Conservation (phyloP, 768 basidiomycete genomes). For the Lyophyllum decastes region DNA sequence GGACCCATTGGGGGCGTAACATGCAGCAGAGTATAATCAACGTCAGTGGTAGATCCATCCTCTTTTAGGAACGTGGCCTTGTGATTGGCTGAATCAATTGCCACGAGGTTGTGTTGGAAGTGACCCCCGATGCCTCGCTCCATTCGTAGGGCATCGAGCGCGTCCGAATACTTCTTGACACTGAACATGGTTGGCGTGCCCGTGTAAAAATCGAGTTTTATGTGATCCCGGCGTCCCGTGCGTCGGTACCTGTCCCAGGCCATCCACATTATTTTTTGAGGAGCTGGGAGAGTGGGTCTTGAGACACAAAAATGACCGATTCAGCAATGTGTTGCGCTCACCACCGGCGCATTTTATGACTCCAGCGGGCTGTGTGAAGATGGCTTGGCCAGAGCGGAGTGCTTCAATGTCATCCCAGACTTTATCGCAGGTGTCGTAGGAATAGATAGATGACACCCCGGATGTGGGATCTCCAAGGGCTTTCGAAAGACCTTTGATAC, state of each 20-base stretch:
- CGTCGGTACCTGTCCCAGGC: slow-evolving; percentile 80
- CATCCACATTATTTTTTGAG: slow-evolving; percentile 98
- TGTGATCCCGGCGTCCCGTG: slow-evolving; percentile 56
- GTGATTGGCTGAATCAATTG: slow-evolving; percentile 68
- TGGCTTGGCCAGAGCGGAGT: slow-evolving; percentile 75
- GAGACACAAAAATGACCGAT: background rate
- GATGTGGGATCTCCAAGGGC: slow-evolving; percentile 79
- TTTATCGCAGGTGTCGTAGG: slow-evolving; percentile 87
- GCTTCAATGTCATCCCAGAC: slow-evolving; percentile 81
- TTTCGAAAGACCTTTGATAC: slow-evolving; percentile 67
- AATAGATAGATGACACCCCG: slow-evolving; percentile 92
- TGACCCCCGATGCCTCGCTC: slow-evolving; percentile 78
- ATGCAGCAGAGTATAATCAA: slow-evolving; percentile 83
- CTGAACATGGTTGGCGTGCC: slow-evolving; percentile 96
- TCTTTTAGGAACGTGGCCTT: slow-evolving; percentile 84
- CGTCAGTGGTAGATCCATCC: slow-evolving; percentile 68
- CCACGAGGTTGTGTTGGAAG: slow-evolving; percentile 82
- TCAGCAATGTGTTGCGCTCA: slow-evolving; percentile 24
- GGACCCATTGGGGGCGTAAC: slow-evolving; percentile 94
- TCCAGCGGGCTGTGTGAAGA: slow-evolving; percentile 95
- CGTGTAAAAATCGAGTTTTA: slow-evolving; percentile 79
- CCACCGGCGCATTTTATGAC: slow-evolving; percentile 94
- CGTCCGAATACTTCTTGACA: slow-evolving; percentile 95
- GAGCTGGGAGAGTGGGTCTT: slow-evolving; percentile 45
- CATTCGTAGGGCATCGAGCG: slow-evolving; percentile 73